A percentile compares a stretch with the other conserved stretches of the same genome.
Evolutionary conservation across 257 asterid species (phyloP).

Genomic region (Dorcoceras hygrometricum): DNA sequence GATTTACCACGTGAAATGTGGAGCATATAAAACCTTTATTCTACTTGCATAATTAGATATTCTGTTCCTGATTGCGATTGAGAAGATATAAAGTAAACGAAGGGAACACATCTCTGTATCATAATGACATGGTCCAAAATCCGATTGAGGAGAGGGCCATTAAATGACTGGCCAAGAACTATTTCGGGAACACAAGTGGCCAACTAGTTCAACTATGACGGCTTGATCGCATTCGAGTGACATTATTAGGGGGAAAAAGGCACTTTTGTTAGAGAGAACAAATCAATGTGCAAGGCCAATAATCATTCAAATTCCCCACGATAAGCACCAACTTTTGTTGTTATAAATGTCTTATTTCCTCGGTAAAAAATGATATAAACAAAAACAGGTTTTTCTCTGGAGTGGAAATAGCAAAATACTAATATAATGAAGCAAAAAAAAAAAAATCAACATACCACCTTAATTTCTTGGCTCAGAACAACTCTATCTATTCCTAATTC

Average conservation of each 20-base stretch:
- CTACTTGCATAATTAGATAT: neutral
- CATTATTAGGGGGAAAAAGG: neutral
- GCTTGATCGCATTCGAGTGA: neutral
- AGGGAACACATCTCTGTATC: neutral
- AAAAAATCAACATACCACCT: too few relatives aligned
- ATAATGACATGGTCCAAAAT: neutral
- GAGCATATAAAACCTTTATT: too few relatives aligned
- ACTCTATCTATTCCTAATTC: neutral
- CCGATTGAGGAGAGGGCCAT: too few relatives aligned
- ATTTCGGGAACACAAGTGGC: neutral
- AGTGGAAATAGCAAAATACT: neutral
- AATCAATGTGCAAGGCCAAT: neutral
- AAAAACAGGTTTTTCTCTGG: neutral
- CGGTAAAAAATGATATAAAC: neutral
- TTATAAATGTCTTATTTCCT: neutral
- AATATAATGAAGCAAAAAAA: neutral
- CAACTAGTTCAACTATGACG: neutral
- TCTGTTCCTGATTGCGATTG: neutral
- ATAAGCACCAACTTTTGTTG: neutral
- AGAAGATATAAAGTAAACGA: too few relatives aligned
- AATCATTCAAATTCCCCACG: too few relatives aligned
- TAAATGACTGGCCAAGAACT: neutral
- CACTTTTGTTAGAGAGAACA: neutral
- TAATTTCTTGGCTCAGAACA: too few relatives aligned
- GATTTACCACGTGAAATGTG: too few relatives aligned